These are phyloP conservation scores for Populus ilicifolia DNA, from an alignment of 345 rosid genomes.

Conservation along the genomic window DNA sequence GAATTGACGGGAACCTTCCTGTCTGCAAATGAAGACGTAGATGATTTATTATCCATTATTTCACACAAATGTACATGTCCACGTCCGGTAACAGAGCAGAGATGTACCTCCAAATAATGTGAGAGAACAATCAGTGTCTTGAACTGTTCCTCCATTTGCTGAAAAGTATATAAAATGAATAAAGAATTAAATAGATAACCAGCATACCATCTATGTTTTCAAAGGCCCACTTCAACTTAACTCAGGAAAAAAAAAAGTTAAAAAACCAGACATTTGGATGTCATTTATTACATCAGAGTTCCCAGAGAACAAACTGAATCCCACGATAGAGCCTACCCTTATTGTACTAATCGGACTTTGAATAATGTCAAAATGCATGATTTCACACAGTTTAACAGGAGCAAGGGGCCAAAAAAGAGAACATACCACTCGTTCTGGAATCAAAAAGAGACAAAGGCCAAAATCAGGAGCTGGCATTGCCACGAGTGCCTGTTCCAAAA, in stretches of 20 bases:
- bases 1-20: constrained; percentile 82
- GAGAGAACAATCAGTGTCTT: constrained; percentile 88
- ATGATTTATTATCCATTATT: not conserved
- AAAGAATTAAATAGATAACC: not conserved
- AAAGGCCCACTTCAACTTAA: not conserved
- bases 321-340: not conserved
- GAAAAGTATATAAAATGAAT: not conserved
- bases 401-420: not conserved
- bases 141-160: constrained; percentile 99
- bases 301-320: not conserved
- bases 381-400: not conserved
- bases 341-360: not conserved
- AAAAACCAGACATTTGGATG: not conserved
- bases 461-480: constrained; percentile 98
- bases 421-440: constrained; percentile 94
- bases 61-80: not conserved
- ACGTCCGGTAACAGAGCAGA: not conserved
- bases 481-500: constrained; percentile 69
- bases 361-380: not conserved
- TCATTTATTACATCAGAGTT: not conserved
- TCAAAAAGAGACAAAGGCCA: constrained; percentile 92
- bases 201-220: not conserved
- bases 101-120: constrained; percentile 80
- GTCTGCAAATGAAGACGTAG: constrained; percentile 45
- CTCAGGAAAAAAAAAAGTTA: not conserved